A percentile compares a stretch with the other conserved stretches of the same genome.
These are phyloP conservation scores for Colletotrichum salicis DNA, from an alignment of 2,329 filamentous ascomycete species.

Conservation along the genomic window DNA sequence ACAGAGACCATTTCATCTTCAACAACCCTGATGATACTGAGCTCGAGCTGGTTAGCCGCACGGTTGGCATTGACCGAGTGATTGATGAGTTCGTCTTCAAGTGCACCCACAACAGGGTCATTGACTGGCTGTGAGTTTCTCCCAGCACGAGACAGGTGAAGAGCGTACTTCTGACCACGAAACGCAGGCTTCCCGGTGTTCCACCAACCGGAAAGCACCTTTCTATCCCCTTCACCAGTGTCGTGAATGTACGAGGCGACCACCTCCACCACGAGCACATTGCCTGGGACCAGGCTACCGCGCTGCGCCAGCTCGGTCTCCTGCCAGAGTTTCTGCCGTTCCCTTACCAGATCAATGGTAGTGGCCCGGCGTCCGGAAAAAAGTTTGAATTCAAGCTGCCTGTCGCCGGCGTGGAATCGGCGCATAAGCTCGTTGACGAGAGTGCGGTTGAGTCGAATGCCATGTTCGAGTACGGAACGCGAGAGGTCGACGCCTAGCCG, in stretches of 20 bases:
- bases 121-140: slow-evolving; percentile 74
- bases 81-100: slow-evolving; percentile 77
- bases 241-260: slow-evolving; percentile 73
- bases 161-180: background rate
- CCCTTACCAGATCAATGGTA: slow-evolving; percentile 47
- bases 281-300: slow-evolving; percentile 74
- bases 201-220: slow-evolving; percentile 64
- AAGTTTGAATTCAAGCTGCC: slow-evolving; percentile 46
- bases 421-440: slow-evolving; percentile 45
- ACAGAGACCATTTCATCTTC: slow-evolving; percentile 79
- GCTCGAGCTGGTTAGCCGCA: slow-evolving; percentile 77
- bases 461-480: slow-evolving; percentile 40
- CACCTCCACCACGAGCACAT: slow-evolving; percentile 75
- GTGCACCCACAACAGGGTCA: slow-evolving; percentile 69
- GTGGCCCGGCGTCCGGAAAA: slow-evolving; percentile 21
- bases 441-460: slow-evolving; percentile 45
- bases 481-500: slow-evolving; percentile 25
- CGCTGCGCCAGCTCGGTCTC: slow-evolving; percentile 68
- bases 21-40: slow-evolving; percentile 74
- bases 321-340: slow-evolving; percentile 70
- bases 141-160: background rate
- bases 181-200: slow-evolving; percentile 59
- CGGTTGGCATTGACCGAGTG: slow-evolving; percentile 76
- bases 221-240: slow-evolving; percentile 68
- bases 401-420: slow-evolving; percentile 45